Evolutionary conservation across 108 stramenopile genomes (phyloP).

Genomic region (Pseudonitzschia multiseries): DNA sequence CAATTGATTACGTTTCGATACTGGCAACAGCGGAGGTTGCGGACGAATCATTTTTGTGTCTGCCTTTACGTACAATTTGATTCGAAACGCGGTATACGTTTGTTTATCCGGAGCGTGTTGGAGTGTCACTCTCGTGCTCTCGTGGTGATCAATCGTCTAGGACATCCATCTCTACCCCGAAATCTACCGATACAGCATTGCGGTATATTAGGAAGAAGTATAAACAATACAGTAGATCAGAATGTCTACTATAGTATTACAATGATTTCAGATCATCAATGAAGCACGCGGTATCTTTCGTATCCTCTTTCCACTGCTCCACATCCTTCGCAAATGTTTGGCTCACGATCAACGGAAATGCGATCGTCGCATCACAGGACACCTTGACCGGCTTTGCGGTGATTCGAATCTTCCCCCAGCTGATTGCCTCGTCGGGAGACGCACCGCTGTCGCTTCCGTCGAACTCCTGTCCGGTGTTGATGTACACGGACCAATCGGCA

Average conservation of each 20-base stretch:
- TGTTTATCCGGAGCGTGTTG: too few relatives aligned
- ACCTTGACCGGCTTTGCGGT: constrained; percentile 96
- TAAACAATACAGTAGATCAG: too few relatives aligned
- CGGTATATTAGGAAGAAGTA: too few relatives aligned
- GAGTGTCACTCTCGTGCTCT: too few relatives aligned
- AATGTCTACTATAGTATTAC: not conserved
- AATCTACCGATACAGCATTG: too few relatives aligned
- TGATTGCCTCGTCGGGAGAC: constrained; percentile 95
- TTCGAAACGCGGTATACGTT: too few relatives aligned
- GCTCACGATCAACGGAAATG: constrained; percentile 94
- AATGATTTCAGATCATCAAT: constrained; percentile 39
- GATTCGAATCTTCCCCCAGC: constrained; percentile 98
- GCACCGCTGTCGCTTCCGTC: constrained; percentile 99
- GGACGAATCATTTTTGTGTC: too few relatives aligned
- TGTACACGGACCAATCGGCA: constrained; percentile 97
- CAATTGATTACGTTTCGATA: too few relatives aligned
- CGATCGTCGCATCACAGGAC: constrained; percentile 93
- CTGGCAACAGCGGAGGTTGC: too few relatives aligned
- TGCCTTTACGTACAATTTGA: too few relatives aligned
- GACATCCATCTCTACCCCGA: too few relatives aligned
- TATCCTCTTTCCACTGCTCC: constrained; percentile 71
- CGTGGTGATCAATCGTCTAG: too few relatives aligned
- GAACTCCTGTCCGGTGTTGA: constrained; percentile 97
- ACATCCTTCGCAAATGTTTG: constrained; percentile 97
- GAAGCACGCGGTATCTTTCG: constrained; percentile 70